Conservation (phyloP, 768 basidiomycete genomes). For the Hortiboletus flavorubellus region DNA sequence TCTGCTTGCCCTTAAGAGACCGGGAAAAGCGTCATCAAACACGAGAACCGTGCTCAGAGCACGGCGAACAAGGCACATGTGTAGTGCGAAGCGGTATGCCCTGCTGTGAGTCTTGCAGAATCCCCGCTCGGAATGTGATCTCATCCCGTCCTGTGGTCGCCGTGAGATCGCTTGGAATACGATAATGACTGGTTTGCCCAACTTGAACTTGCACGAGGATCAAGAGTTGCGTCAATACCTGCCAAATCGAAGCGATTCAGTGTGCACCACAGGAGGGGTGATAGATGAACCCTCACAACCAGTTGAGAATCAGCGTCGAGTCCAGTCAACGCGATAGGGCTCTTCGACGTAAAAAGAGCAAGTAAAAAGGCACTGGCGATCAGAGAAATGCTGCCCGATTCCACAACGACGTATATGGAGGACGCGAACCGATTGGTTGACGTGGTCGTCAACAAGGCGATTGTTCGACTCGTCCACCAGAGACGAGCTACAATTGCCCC, state of each 20-base stretch:
- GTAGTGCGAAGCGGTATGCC: background rate
- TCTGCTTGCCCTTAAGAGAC: no score
- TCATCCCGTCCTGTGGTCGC: no score
- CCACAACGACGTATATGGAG: background rate
- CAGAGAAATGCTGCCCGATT: background rate
- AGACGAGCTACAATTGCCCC: background rate
- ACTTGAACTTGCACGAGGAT: slow-evolving; percentile 3
- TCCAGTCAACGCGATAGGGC: background rate
- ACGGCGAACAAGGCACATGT: no score
- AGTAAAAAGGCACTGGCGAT: background rate
- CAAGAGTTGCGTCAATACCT: background rate
- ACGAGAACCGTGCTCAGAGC: background rate
- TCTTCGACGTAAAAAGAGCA: background rate
- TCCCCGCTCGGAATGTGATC: background rate
- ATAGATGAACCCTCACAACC: background rate
- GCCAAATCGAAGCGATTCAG: background rate
- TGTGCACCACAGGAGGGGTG: no score
- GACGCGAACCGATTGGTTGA: background rate
- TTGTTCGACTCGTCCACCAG: background rate
- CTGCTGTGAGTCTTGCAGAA: background rate
- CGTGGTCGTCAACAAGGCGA: background rate
- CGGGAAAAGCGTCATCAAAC: background rate
- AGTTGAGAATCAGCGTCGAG: background rate
- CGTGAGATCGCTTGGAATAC: background rate
- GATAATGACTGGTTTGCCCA: background rate